These are phyloP conservation scores for Rutstroemia sp. DNA, from an alignment of 2,329 filamentous ascomycete genomes.

Conservation along the genomic window DNA sequence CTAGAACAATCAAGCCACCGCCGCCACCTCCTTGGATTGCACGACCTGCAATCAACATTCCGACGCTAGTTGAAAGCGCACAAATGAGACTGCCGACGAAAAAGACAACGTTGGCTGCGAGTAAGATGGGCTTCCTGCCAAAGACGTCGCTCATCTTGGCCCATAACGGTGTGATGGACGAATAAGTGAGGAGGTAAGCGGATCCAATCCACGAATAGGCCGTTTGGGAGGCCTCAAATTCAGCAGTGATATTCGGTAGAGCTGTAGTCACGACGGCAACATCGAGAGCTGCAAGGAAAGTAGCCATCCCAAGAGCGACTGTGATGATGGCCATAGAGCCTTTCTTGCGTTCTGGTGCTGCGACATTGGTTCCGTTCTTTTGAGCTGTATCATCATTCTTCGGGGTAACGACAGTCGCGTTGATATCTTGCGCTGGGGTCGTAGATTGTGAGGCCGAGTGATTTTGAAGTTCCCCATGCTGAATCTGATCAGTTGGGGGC, in stretches of 20 bases:
- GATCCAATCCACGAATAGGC: constrained; percentile 49
- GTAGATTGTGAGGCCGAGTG: too few species aligned
- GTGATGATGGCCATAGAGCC: too few species aligned
- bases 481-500: too few species aligned
- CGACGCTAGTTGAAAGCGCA: constrained; percentile 43
- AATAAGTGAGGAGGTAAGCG: constrained; percentile 36
- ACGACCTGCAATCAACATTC: constrained; percentile 56
- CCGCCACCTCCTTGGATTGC: constrained; percentile 57
- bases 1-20: constrained; percentile 29
- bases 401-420: too few species aligned
- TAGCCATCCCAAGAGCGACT: not conserved
- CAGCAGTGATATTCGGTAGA: constrained; percentile 32
- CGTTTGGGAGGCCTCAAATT: constrained; percentile 33
- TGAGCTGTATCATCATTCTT: too few species aligned
- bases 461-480: too few species aligned
- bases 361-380: too few species aligned
- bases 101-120: not conserved
- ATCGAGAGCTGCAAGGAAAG: constrained; percentile 26
- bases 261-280: constrained; percentile 34
- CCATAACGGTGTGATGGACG: constrained; percentile 42
- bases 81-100: constrained; percentile 38
- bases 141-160: constrained; percentile 2
- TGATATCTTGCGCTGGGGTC: too few species aligned
- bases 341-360: too few species aligned
- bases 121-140: not conserved